Evolutionary conservation across 2,329 filamentous ascomycete genomes (phyloP), one percentile per base, ranked within the genome.

Genomic region (Calonectria ilicicola): DNA sequence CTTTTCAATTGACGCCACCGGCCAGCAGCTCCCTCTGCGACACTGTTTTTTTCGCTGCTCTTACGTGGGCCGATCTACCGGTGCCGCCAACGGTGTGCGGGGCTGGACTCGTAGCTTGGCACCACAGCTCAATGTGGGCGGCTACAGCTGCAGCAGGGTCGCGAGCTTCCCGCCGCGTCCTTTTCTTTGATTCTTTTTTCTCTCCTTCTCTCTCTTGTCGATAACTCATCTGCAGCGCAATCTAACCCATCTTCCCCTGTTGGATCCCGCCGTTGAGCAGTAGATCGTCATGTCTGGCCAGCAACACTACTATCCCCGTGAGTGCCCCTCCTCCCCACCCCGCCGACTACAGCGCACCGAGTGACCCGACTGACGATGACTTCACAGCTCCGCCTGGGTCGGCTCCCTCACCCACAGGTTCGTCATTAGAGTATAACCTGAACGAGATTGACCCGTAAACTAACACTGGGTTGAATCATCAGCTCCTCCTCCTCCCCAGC

Each of bases 271-370:
- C 26, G 35, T 27, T 35, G 67, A 44, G 29, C 32, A 63, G 17
- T 38, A 21, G 21, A 65, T 69, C 74, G 66, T 73, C 73, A 87
- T 88, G 84, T 85, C 86, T 70, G 81, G 80, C 66, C 82, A 82
- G 66, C 84, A 82, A 64, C 84, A 85, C 69, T 89, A 85, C 76
- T 88, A 88, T 78, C 87, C 87, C 72, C 87, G 87, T 88, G 81
- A 79, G 86, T 81, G 53, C 56, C 47, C 44, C 63, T 69, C 44
- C 53, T 32, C 51, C 35, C 35, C 38, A 26, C 40, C 71, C 19
- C 53, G 10, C n/a, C 53, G 38, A 35, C 29, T 58, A 58, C 53
- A 58, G 15, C 29, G 53, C 53, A 32, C 53, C 68, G 69, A 69
- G 53, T 42, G 56, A 58, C 49, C 44, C 65, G 65, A 38, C 77